phyloP scores from a whole-genome alignment of 2,329 filamentous ascomycete species.

The Colletotrichum gloeosporioides region DNA sequence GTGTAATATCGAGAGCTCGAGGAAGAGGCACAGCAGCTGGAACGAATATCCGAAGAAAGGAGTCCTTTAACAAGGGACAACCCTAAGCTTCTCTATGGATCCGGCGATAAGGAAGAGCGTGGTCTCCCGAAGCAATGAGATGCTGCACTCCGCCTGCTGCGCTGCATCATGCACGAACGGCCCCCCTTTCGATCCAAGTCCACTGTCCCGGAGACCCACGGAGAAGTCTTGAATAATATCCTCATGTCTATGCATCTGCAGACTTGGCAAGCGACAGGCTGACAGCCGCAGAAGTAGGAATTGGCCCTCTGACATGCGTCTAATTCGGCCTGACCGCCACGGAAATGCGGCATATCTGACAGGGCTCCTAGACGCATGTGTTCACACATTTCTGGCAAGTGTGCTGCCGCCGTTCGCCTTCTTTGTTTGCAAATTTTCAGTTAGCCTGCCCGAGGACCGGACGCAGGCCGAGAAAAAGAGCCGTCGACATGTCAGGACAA shows the following conservation, averaged over 20 bases:
- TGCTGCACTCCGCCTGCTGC: not conserved
- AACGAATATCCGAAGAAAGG: not conserved
- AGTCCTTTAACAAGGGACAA: not conserved
- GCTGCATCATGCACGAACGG: conserved; percentile 5
- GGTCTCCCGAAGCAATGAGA: not conserved
- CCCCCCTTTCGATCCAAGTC: not conserved
- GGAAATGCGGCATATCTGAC: not conserved
- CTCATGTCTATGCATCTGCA: conserved; percentile 11
- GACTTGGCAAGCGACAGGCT: conserved; percentile 3
- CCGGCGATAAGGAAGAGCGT: not conserved
- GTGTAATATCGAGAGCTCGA: not conserved
- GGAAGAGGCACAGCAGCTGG: not conserved
- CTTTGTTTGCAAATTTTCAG: not conserved
- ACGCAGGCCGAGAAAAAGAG: not conserved
- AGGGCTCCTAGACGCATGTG: not conserved
- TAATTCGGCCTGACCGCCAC: not conserved
- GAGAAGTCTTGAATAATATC: conserved; percentile 18
- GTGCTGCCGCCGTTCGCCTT: not conserved
- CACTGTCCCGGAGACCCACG: conserved; percentile 10
- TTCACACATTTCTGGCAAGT: not conserved
- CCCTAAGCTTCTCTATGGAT: not conserved
- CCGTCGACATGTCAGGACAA: not conserved
- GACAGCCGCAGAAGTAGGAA: not conserved
- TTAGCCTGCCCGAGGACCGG: not conserved
- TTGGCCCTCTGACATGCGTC: not conserved